phyloP scores from a whole-genome alignment of 768 basidiomycete species.

The Scleroderma bovista region DNA sequence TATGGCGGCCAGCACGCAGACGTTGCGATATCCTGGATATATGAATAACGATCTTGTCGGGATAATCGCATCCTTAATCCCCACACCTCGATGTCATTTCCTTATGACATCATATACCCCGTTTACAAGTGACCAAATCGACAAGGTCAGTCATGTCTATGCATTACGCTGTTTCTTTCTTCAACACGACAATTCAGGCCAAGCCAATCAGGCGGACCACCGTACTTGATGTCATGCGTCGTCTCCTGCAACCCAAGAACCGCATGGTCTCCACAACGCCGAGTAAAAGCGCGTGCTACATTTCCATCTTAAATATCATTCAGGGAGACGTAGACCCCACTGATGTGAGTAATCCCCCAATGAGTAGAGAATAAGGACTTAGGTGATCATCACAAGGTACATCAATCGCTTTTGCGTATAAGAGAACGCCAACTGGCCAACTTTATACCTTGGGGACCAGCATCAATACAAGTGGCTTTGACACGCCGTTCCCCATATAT shows the following conservation, averaged over 20 bases:
- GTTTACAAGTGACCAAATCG: conserved; percentile 94
- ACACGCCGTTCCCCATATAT: conserved; percentile 89
- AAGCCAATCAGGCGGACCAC: conserved; percentile 96
- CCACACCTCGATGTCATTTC: conserved; percentile 96
- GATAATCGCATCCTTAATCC: conserved; percentile 93
- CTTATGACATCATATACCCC: conserved; percentile 99
- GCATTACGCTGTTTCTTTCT: not conserved
- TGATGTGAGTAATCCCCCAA: conserved; percentile 50
- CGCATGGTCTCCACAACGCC: conserved; percentile 95
- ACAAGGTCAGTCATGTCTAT: conserved; percentile 58
- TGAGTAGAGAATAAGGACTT: not conserved
- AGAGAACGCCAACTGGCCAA: conserved; percentile 94
- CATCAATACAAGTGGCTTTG: conserved; percentile 94
- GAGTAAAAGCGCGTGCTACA: conserved; percentile 90
- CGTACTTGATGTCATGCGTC: conserved; percentile 97
- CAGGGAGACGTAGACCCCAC: conserved; percentile 98
- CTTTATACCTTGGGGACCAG: conserved; percentile 99
- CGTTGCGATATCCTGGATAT: conserved; percentile 93
- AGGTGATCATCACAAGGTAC: conserved; percentile 52
- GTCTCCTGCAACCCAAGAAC: conserved; percentile 95
- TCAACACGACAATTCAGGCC: conserved; percentile 46
- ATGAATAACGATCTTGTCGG: conserved; percentile 99
- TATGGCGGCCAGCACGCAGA: conserved; percentile 96
- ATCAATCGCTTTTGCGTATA: conserved; percentile 94
- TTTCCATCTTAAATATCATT: conserved; percentile 97